phyloP scores from a whole-genome alignment of 495 filamentous ascomycete genomes.

The Choiromyces venosus region DNA sequence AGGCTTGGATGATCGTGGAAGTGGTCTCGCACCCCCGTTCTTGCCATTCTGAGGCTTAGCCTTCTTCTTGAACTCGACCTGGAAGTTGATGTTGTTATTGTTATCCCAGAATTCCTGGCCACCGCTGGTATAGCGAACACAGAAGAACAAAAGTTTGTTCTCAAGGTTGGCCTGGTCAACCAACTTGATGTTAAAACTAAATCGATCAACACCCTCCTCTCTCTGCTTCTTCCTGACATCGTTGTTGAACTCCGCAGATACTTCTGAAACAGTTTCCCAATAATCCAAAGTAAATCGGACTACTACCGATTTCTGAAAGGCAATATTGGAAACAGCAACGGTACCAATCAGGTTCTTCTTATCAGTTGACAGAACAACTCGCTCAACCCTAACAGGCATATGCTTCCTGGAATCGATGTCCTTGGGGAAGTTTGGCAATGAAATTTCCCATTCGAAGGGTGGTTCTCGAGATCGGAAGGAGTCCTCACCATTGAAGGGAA shows the following conservation, averaged over 20 bases:
- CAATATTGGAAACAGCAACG: slow-evolving; percentile 77
- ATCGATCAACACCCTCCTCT: slow-evolving; percentile 71
- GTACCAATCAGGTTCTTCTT: slow-evolving; percentile 77
- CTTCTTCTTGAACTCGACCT: slow-evolving; percentile 85
- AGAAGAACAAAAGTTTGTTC: slow-evolving; percentile 82
- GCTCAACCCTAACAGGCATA: slow-evolving; percentile 68
- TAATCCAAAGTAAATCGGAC: slow-evolving; percentile 94
- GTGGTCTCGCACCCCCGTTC: slow-evolving; percentile 48
- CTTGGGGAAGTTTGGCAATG: slow-evolving; percentile 72
- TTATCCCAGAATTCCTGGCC: slow-evolving; percentile 95
- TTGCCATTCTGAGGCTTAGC: slow-evolving; percentile 54
- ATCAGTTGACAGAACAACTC: slow-evolving; percentile 77
- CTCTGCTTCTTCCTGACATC: slow-evolving; percentile 64
- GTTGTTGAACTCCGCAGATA: slow-evolving; percentile 77
- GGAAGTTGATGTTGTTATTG: slow-evolving; percentile 77
- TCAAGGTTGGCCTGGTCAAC: slow-evolving; percentile 86
- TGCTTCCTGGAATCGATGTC: slow-evolving; percentile 59
- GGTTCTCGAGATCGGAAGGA: slow-evolving; percentile 45
- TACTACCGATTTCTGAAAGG: slow-evolving; percentile 81
- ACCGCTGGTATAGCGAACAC: slow-evolving; percentile 78
- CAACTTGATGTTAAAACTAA: slow-evolving; percentile 89
- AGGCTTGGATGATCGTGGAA: slow-evolving; percentile 47
- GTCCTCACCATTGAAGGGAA: slow-evolving; percentile 69
- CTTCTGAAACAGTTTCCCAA: slow-evolving; percentile 96
- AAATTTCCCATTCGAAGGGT: slow-evolving; percentile 80